Conservation (phyloP, 495 filamentous ascomycete genomes). For the Lindgomyces ingoldianus region DNA sequence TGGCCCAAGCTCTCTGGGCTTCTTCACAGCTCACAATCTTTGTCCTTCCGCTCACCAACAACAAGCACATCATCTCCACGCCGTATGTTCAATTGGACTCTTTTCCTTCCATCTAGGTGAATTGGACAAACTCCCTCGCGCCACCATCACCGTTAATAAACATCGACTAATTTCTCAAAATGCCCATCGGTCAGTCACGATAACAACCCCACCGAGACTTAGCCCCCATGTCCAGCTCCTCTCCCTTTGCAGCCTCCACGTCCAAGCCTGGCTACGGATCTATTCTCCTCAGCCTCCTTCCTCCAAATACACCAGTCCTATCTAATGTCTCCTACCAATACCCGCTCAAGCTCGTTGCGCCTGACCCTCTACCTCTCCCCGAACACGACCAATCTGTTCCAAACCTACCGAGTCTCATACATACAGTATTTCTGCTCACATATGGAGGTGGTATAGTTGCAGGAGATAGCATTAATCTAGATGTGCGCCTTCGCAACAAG, state of each 20-base stretch:
- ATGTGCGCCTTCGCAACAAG: conserved; percentile 60
- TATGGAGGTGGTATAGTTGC: conserved; percentile 93
- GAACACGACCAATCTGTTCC: conserved; percentile 33
- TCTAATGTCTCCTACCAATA: conserved; percentile 83
- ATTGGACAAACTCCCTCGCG: too few relatives aligned
- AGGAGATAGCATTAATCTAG: conserved; percentile 76
- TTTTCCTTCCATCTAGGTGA: too few relatives aligned
- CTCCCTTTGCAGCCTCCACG: conserved; percentile 69
- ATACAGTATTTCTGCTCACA: conserved; percentile 81
- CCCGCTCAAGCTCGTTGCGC: conserved; percentile 87
- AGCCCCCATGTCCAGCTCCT: conserved; percentile 41
- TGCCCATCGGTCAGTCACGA: background rate
- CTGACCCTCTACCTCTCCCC: conserved; percentile 51
- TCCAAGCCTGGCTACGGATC: conserved; percentile 74
- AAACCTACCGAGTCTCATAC: conserved; percentile 55
- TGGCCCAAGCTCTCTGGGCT: too few relatives aligned
- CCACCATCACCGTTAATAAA: too few relatives aligned
- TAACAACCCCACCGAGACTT: too few relatives aligned
- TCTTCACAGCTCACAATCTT: too few relatives aligned
- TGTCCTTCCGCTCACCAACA: too few relatives aligned
- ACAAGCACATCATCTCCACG: too few relatives aligned
- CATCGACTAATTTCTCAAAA: too few relatives aligned
- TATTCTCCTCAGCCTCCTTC: conserved; percentile 71
- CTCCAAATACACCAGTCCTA: conserved; percentile 69
- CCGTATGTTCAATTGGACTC: too few relatives aligned